These are phyloP conservation scores for Heliocybe sulcata DNA, from an alignment of 1,284 basidiomycete genomes.

Conservation along the genomic window DNA sequence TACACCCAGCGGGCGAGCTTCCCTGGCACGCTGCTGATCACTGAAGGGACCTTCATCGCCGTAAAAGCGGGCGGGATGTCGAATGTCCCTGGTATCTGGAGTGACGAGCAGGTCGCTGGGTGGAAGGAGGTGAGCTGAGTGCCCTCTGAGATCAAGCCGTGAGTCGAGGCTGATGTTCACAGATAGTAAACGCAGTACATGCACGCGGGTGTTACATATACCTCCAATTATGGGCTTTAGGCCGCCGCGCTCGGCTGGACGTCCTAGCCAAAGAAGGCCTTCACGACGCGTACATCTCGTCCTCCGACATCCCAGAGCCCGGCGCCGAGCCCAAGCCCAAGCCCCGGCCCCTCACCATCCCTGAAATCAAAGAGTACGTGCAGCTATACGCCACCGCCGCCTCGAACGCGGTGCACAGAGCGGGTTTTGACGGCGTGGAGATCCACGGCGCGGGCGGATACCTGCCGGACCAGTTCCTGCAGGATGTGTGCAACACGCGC, in stretches of 20 bases:
- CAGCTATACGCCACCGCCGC: constrained; percentile 30
- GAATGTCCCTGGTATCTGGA: constrained; percentile 37
- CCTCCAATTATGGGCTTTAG: constrained; percentile 41
- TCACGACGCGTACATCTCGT: constrained; percentile 26
- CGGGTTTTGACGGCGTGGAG: constrained; percentile 43
- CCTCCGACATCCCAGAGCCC: constrained; percentile 25
- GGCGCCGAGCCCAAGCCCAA: constrained; percentile 8
- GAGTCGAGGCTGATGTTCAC: constrained; percentile 4
- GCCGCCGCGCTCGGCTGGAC: constrained; percentile 25
- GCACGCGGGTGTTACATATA: constrained; percentile 31
- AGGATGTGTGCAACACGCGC: constrained; percentile 37
- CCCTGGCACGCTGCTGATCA: constrained; percentile 40
- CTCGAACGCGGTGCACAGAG: constrained; percentile 29
- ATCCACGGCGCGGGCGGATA: constrained; percentile 31
- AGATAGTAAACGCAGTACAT: constrained; percentile 22
- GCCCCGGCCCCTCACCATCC: constrained; percentile 18
- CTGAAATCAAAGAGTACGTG: constrained; percentile 37
- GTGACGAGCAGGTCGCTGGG: constrained; percentile 31
- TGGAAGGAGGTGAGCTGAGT: constrained; percentile 35
- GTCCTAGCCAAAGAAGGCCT: constrained; percentile 17
- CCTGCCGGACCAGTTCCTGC: constrained; percentile 34
- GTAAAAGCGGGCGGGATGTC: constrained; percentile 28
- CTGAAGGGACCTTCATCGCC: constrained; percentile 38
- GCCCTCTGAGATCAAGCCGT: not conserved
- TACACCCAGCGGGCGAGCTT: constrained; percentile 36